phyloP scores from a whole-genome alignment of 2,329 filamentous ascomycete genomes.

The Epichloe gansuensis region DNA sequence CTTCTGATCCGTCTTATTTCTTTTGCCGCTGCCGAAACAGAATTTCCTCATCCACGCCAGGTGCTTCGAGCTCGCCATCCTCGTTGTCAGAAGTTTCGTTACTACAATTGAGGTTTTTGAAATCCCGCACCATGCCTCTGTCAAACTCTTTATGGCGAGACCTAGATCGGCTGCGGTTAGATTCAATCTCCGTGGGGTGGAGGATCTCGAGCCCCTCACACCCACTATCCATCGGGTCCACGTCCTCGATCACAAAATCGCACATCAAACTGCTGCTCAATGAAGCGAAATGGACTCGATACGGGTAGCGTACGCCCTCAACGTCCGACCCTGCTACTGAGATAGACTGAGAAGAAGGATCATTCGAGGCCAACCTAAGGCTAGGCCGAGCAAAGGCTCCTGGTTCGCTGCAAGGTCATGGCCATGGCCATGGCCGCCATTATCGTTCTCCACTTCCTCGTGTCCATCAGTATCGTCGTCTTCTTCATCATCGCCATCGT shows the following conservation, averaged over 20 bases:
- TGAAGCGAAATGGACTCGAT: constrained; percentile 8
- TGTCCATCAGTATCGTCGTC: neutral
- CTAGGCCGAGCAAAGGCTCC: neutral
- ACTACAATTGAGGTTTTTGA: constrained; percentile 34
- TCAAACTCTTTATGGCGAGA: constrained; percentile 29
- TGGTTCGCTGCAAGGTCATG: neutral
- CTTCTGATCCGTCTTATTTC: constrained; percentile 32
- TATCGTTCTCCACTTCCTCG: neutral
- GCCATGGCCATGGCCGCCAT: neutral
- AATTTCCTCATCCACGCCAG: constrained; percentile 23
- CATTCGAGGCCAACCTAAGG: neutral
- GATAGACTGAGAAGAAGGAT: neutral
- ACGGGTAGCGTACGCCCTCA: neutral
- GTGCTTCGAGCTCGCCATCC: constrained; percentile 16
- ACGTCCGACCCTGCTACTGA: neutral
- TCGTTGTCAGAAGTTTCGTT: constrained; percentile 26
- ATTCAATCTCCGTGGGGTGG: constrained; percentile 34
- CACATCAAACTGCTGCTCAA: constrained; percentile 11
- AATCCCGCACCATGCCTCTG: constrained; percentile 29
- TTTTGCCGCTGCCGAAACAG: constrained; percentile 28
- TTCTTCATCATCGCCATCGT: neutral
- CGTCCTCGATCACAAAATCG: constrained; percentile 33
- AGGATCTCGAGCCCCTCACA: constrained; percentile 30
- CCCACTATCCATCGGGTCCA: constrained; percentile 33
- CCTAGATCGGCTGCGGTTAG: constrained; percentile 28